Percentiles rank a stretch among this genome's conserved stretches.
Conservation (phyloP, 306 rosid genomes). For the Cicer arietinum region DNA sequence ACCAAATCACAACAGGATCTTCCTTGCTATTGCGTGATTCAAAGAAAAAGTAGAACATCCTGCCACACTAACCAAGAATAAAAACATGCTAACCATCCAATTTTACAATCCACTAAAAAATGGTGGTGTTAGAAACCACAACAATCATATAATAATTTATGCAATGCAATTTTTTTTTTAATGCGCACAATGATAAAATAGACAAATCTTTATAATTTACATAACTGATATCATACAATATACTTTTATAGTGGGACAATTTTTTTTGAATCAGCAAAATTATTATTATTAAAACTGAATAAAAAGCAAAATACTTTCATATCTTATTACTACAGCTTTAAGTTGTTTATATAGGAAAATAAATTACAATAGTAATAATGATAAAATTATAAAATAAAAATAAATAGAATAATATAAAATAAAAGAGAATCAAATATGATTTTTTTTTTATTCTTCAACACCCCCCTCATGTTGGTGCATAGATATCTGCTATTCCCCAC, state of each 20-base stretch:
- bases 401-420: too few relatives aligned
- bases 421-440: too few relatives aligned
- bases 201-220: neutral
- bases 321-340: too few relatives aligned
- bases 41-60: conserved; percentile 95
- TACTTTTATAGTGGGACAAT: neutral
- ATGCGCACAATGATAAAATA: neutral
- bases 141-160: neutral
- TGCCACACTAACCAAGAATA: conserved; percentile 41
- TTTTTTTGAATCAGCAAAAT: too few relatives aligned
- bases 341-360: too few relatives aligned
- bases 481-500: too few relatives aligned
- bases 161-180: neutral
- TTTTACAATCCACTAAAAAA: conserved; percentile 7
- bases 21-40: conserved; percentile 74
- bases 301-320: too few relatives aligned
- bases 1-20: conserved; percentile 91
- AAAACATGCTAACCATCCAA: neutral
- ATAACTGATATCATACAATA: neutral
- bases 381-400: too few relatives aligned
- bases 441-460: too few relatives aligned
- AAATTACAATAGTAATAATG: too few relatives aligned
- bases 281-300: too few relatives aligned
- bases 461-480: too few relatives aligned
- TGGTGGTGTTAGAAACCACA: neutral